Base-by-base conservation (phyloP, 2,329 filamentous ascomycete genomes). In the Macrophomina phaseolina region DNA sequence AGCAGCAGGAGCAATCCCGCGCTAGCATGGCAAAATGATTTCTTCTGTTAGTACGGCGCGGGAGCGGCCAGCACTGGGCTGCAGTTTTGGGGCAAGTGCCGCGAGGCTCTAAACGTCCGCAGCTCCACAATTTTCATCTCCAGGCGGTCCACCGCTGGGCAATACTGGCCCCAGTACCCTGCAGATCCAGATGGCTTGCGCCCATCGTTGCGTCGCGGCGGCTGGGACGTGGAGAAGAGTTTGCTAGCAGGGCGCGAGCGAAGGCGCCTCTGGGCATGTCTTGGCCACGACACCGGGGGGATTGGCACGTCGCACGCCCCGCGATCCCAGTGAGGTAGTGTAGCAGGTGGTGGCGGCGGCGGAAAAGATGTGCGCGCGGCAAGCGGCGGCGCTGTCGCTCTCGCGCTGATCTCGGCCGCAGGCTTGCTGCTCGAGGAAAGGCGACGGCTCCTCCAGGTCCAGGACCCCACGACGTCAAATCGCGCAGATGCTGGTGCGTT, bases 71-170 rank as follows among this genome's bases (percentile, higher is more conserved):
- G 51, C 40, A 51, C 14, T 32, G 49, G 51, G 11, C 42, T 48
- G 3, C 51, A 42, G 51, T 40, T 46, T 56, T 48, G 34, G 51
- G 30, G n/a, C 52, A 49, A 58, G 63, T 48, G 48, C 52, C 36
- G 38, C 51, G 48, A 48, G 63, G 52, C 63, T 65, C 38, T n/a
- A 65, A 55, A 55, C 42, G 38, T 23, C 58, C 36, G 11, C 12
- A n/a, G 58, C 63, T 58, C 63, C 63, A 65, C 63, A 49, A 38
- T 58, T 65, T 40, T 51, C 63, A 58, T 65, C 63, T 65, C 63
- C 63, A 65, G 63, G 63, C 42, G 63, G 51, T 58, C 63, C 52
- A 65, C 63, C 52, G 63, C 63, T 65, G 63, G 51, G 52, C 63
- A 56, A 56, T 49, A 49, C 63, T 49, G 32, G 63, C 52, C 63